These are phyloP conservation scores for Psilocybe mexicana DNA, from an alignment of 1,284 basidiomycete genomes.

Conservation along the genomic window DNA sequence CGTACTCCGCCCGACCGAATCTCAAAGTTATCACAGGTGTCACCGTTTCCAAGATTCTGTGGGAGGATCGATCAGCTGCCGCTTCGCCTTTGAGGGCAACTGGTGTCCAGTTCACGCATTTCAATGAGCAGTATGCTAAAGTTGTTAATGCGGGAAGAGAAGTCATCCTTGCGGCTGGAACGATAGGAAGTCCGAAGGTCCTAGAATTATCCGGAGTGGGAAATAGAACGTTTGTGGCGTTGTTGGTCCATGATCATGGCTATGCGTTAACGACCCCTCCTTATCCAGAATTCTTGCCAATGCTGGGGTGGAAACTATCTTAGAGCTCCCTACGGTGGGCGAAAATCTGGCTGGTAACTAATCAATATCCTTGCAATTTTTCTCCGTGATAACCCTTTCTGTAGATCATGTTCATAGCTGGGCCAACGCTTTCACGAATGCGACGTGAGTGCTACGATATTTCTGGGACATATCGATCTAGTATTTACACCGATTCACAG, in stretches of 20 bases:
- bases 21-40: constrained; percentile 26
- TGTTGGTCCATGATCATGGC: too few relatives aligned
- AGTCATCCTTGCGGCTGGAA: constrained; percentile 30
- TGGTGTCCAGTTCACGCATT: constrained; percentile 21
- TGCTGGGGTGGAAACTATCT: constrained; percentile 22
- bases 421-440: constrained; percentile 32
- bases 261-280: neutral
- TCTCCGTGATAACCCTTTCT: neutral
- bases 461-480: neutral
- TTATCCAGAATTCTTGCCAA: constrained; percentile 22
- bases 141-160: constrained; percentile 19
- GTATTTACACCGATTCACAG: constrained; percentile 12
- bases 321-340: constrained; percentile 28
- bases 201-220: constrained; percentile 33
- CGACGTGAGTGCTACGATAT: constrained; percentile 20
- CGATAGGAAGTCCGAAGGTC: constrained; percentile 32
- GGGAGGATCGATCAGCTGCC: constrained; percentile 12
- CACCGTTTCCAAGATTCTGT: constrained; percentile 26
- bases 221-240: constrained; percentile 25
- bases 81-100: constrained; percentile 11
- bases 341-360: constrained; percentile 30
- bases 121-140: constrained; percentile 7
- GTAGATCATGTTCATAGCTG: constrained; percentile 35
- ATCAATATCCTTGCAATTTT: too few relatives aligned
- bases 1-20: constrained; percentile 23